These are phyloP conservation scores for Scheffersomyces insectosa DNA, from an alignment of 1,139 yeast species.

Conservation along the genomic window DNA sequence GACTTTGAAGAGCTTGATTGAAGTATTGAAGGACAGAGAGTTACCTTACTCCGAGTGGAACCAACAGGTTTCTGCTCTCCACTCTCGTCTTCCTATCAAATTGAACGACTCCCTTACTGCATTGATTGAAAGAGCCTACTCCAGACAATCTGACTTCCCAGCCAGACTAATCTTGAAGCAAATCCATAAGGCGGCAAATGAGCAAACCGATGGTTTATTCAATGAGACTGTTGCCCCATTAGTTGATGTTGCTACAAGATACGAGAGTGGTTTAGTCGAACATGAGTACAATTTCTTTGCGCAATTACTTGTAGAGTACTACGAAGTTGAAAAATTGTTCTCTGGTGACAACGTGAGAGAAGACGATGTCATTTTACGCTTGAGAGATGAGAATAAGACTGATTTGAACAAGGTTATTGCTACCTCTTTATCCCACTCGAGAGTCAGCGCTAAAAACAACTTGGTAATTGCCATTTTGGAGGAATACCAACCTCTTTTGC, in stretches of 20 bases:
- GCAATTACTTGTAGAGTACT: slow-evolving; percentile 67
- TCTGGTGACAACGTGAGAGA: slow-evolving; percentile 74
- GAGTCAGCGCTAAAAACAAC: slow-evolving; percentile 91
- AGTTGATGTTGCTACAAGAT: slow-evolving; percentile 66
- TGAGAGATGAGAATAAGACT: slow-evolving; percentile 85
- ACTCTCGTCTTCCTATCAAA: slow-evolving; percentile 80
- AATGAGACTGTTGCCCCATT: slow-evolving; percentile 70
- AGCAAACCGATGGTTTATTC: slow-evolving; percentile 52
- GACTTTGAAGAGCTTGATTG: slow-evolving; percentile 71
- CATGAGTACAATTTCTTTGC: slow-evolving; percentile 83
- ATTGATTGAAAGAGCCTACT: slow-evolving; percentile 65
- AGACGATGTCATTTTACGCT: slow-evolving; percentile 79
- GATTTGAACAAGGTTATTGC: slow-evolving; percentile 72
- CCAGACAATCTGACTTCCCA: slow-evolving; percentile 85
- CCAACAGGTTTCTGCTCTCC: slow-evolving; percentile 82
- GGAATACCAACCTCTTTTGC: slow-evolving; percentile 76
- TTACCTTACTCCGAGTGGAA: slow-evolving; percentile 95
- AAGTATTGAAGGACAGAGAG: slow-evolving; percentile 72
- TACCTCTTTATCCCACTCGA: slow-evolving; percentile 82
- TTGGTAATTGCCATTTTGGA: slow-evolving; percentile 82
- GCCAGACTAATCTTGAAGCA: slow-evolving; percentile 75
- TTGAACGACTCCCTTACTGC: slow-evolving; percentile 68
- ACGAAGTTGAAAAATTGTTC: slow-evolving; percentile 74
- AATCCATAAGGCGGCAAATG: slow-evolving; percentile 55
- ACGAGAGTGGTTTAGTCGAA: slow-evolving; percentile 72